These are phyloP conservation scores for Leccinum pachyderme DNA, from an alignment of 1,284 basidiomycete genomes.

Conservation along the genomic window DNA sequence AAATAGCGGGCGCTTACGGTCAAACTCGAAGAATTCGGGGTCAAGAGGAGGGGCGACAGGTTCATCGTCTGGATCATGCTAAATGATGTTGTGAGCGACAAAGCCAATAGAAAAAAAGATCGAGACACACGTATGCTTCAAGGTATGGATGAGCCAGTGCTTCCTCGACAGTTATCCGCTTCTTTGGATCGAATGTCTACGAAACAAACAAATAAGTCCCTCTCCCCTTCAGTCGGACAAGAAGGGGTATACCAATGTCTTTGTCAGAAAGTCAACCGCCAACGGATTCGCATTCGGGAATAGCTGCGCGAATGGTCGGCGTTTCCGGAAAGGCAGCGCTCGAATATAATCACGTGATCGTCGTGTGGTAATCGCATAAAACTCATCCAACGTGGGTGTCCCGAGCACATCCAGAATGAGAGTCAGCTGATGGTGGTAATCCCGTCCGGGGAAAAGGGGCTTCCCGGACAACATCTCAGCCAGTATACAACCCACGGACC, in stretches of 20 bases:
- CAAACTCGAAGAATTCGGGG: slow-evolving; percentile 93
- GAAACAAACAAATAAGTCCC: slow-evolving; percentile 5
- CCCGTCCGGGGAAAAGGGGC: slow-evolving; percentile 93
- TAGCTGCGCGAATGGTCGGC: slow-evolving; percentile 70
- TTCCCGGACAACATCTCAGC: slow-evolving; percentile 96
- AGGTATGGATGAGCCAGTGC: slow-evolving; percentile 91
- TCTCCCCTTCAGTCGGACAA: background rate
- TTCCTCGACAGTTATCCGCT: slow-evolving; percentile 88
- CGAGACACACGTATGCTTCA: slow-evolving; percentile 76
- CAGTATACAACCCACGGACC: slow-evolving; percentile 96
- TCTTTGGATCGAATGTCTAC: slow-evolving; percentile 89
- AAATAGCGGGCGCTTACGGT: slow-evolving; percentile 40
- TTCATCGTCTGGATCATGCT: slow-evolving; percentile 93
- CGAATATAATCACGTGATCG: slow-evolving; percentile 90
- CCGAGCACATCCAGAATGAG: slow-evolving; percentile 90
- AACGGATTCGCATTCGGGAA: slow-evolving; percentile 86
- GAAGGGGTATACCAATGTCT: slow-evolving; percentile 70
- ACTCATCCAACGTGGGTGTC: slow-evolving; percentile 90
- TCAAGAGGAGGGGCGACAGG: slow-evolving; percentile 88
- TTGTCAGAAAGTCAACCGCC: slow-evolving; percentile 91
- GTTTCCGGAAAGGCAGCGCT: slow-evolving; percentile 84
- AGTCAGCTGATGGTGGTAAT: slow-evolving; percentile 94
- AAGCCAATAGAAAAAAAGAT: background rate
- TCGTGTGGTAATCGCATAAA: slow-evolving; percentile 84
- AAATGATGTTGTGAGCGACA: slow-evolving; percentile 10